Conservation (phyloP, 2,329 filamentous ascomycete species). For the Bisporella sp. region DNA sequence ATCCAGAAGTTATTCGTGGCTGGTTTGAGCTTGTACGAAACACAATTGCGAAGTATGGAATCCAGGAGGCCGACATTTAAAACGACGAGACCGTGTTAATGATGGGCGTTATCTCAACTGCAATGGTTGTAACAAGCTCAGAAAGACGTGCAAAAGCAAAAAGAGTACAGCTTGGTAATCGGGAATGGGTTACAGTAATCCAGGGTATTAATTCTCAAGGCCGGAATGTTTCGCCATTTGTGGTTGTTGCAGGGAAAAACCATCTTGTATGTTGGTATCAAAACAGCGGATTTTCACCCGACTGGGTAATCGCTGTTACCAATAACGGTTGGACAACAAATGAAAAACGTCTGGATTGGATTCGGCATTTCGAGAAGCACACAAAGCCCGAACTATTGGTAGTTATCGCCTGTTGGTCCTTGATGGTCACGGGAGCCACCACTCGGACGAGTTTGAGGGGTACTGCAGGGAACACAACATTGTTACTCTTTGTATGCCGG, state of each 20-base stretch:
- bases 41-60: slow-evolving; percentile 4
- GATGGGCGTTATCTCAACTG: neutral
- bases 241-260: slow-evolving; percentile 1
- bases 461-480: neutral
- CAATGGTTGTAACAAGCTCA: slow-evolving; percentile 1
- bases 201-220: neutral
- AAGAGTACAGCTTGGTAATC: slow-evolving; percentile 2
- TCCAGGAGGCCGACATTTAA: slow-evolving; percentile 1
- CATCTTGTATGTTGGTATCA: slow-evolving; percentile 1
- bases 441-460: neutral
- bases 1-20: neutral
- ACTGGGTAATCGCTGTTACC: neutral
- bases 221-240: neutral
- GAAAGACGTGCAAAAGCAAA: slow-evolving; percentile 1
- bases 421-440: neutral
- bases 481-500: neutral
- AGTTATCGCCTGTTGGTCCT: slow-evolving; percentile 1
- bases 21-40: slow-evolving; percentile 3
- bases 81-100: slow-evolving; percentile 3
- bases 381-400: slow-evolving; percentile 13
- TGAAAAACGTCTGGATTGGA: slow-evolving; percentile 24
- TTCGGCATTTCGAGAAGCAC: slow-evolving; percentile 26
- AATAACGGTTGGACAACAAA: slow-evolving; percentile 11
- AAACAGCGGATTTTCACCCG: neutral
- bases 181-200: slow-evolving; percentile 4